Evolutionary conservation across 176 grass and related monocot genomes (phyloP).

Genomic region (Musa beccarii): DNA sequence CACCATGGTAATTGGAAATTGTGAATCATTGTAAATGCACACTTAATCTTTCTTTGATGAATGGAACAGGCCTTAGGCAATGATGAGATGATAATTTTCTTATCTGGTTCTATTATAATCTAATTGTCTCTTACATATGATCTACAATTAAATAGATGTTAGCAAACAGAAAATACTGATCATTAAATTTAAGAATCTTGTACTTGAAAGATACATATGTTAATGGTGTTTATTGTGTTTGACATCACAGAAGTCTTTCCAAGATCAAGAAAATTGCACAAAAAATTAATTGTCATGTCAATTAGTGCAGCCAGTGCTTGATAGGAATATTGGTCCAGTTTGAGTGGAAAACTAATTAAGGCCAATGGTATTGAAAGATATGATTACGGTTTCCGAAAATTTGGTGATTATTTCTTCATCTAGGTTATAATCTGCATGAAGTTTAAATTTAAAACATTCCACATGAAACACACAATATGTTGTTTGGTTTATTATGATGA

Average conservation of each 20-base stretch:
- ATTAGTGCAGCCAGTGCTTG: background rate
- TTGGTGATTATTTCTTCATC: background rate
- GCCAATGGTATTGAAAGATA: background rate
- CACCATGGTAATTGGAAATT: no score
- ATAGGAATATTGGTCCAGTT: background rate
- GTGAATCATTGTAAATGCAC: no score
- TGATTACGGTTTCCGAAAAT: background rate
- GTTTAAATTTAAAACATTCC: background rate
- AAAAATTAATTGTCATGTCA: no score
- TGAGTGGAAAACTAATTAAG: background rate
- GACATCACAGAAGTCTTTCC: background rate
- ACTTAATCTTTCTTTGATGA: no score
- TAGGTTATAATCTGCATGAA: background rate
- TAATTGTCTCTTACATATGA: no score
- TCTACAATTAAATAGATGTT: background rate
- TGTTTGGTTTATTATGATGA: constrained; percentile 1
- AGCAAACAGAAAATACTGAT: background rate
- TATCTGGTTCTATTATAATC: no score
- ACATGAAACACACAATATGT: background rate
- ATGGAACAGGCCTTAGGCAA: no score
- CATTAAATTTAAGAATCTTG: background rate
- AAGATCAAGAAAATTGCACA: background rate
- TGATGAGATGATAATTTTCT: no score
- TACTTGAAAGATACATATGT: background rate
- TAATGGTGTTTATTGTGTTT: background rate